Conservation (phyloP, 192 early-diverging fungal species). For the Gigaspora rosea region DNA sequence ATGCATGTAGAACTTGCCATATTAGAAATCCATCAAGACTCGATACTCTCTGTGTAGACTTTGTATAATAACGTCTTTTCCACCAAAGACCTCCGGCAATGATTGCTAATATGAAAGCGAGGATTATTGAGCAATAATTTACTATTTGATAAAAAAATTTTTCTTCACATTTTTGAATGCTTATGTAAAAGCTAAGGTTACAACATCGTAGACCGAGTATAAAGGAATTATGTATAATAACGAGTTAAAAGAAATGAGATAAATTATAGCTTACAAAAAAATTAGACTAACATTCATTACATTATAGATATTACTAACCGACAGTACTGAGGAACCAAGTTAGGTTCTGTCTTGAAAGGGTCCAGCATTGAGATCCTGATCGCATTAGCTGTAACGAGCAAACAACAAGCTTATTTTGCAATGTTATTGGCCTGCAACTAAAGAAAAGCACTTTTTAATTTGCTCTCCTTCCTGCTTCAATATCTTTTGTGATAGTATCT, state of each 20-base stretch:
- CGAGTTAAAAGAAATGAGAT: no score
- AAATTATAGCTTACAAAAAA: no score
- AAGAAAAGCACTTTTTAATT: background rate
- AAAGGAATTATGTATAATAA: no score
- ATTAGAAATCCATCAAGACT: background rate
- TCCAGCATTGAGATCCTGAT: no score
- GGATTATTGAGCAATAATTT: background rate
- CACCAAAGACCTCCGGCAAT: background rate
- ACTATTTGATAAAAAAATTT: background rate
- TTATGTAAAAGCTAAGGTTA: background rate
- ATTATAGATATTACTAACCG: no score
- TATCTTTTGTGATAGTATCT: background rate
- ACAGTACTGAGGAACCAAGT: no score
- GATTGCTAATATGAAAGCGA: background rate
- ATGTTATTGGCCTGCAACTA: no score
- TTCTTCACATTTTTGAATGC: background rate
- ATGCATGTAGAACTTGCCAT: constrained; percentile 3
- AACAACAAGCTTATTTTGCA: no score
- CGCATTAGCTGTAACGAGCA: no score
- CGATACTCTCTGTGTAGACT: constrained; percentile 3
- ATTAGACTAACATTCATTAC: no score
- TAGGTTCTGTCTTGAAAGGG: no score
- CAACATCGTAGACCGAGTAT: no score
- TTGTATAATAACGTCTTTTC: background rate
- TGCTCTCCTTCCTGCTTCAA: background rate